Evolutionary conservation across 345 rosid genomes (phyloP), one percentile per base, ranked within the genome.

Genomic region (Populus davidiana): DNA sequence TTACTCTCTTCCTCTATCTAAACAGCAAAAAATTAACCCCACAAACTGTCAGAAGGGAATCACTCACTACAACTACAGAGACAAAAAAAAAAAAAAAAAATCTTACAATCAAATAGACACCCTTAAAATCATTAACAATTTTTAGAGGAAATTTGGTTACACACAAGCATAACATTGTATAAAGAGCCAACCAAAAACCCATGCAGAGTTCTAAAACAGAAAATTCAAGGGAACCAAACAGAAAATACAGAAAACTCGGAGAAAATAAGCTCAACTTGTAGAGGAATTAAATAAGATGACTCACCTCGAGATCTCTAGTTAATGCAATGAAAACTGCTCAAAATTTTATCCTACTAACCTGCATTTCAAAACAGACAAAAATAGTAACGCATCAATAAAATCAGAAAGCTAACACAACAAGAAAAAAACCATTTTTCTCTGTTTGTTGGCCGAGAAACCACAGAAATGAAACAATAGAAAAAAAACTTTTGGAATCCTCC

Each of bases 221-320:
- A 1, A 59, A 59, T 59, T 23, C n/a, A 9, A 59, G 63, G 23
- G 50, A 63, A 74, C 18, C 65, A 2, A 63, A 13, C 5, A 63
- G 69, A 68, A 68, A 36, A 47, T 47, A 67, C 4, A 75, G 25
- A 10, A 23, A 75, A 69, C 4, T 16, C 14, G 27, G 27, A 49
- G 7, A 54, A 8, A 52, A 17, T 2, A 59, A 36, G 52, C 13
- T 8, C 35, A n/a, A 13, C 33, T 64, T 25, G 13, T 12, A 18
- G 5, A 20, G 35, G 64, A 49, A 54, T 38, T 52, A 17, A 4
- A 23, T 59, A 59, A 59, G 25, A 23, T 6, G 81, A 74, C 85
- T 84, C 50, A 81, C 88, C 79, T 80, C 79, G 86, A 85, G 90
- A 87, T 89, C 89, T 75, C 83, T 27, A 65, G 76, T 31, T 67